Evolutionary conservation across 2,329 filamentous ascomycete species (phyloP).

Genomic region (Aschersonia sp.): DNA sequence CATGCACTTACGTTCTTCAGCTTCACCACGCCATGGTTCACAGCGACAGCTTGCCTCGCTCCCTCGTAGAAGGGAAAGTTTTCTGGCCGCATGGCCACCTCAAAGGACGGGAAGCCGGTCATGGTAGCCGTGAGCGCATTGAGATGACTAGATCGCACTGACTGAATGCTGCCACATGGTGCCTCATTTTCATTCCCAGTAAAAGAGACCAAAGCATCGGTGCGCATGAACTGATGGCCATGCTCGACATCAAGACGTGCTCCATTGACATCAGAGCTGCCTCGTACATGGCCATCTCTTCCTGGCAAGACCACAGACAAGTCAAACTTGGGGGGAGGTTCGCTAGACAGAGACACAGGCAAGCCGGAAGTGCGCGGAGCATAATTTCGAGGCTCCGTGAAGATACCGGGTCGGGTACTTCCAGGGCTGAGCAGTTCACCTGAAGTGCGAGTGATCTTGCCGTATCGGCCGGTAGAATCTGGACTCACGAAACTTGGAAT

Average conservation of each 20-base stretch:
- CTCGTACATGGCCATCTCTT: no score
- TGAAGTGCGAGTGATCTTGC: background rate
- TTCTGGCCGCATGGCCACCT: constrained; percentile 18
- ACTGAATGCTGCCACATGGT: background rate
- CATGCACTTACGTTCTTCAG: constrained; percentile 31
- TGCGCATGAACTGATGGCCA: background rate
- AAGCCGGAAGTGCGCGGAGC: constrained; percentile 18
- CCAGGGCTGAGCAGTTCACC: constrained; percentile 5
- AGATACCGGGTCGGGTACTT: constrained; percentile 5
- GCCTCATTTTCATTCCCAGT: background rate
- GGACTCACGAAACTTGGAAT: constrained; percentile 1
- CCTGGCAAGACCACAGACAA: constrained; percentile 4
- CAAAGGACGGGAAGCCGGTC: constrained; percentile 17
- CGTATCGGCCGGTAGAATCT: background rate
- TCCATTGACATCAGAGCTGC: no score
- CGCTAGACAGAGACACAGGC: constrained; percentile 7
- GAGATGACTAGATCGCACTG: constrained; percentile 18
- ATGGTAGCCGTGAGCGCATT: constrained; percentile 19
- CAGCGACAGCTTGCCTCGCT: constrained; percentile 13
- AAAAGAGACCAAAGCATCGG: background rate
- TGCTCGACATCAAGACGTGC: background rate
- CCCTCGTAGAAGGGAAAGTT: constrained; percentile 34
- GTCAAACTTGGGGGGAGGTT: constrained; percentile 24
- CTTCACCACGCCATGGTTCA: constrained; percentile 29
- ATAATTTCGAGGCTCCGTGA: constrained; percentile 27